A percentile compares a stretch with the other conserved stretches of the same genome.
Evolutionary conservation across 192 early-diverging fungal genomes (phyloP).

Genomic region (Backusella circina): DNA sequence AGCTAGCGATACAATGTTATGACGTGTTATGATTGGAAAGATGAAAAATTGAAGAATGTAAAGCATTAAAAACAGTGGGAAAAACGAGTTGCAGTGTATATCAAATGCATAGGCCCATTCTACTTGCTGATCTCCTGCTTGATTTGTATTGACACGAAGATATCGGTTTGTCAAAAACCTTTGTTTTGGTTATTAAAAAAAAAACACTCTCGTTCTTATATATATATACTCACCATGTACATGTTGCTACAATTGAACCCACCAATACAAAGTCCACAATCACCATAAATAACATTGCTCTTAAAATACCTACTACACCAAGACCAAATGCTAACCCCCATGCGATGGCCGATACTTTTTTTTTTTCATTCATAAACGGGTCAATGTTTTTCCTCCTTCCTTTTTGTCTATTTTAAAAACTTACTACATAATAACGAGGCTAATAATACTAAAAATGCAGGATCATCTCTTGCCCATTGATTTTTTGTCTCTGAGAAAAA

Average conservation of each 20-base stretch:
- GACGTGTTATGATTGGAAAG: constrained; percentile 73
- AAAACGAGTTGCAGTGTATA: constrained; percentile 96
- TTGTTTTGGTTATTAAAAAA: not conserved
- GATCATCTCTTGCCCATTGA: constrained; percentile 97
- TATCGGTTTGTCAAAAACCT: constrained; percentile 80
- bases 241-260: constrained; percentile 66
- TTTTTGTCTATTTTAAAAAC: constrained; percentile 4
- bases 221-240: constrained; percentile 53
- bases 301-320: constrained; percentile 63
- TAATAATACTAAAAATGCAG: constrained; percentile 85
- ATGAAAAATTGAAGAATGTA: constrained; percentile 95
- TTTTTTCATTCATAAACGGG: constrained; percentile 26
- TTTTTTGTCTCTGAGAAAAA: constrained; percentile 87
- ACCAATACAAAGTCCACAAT: constrained; percentile 78
- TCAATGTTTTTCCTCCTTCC: not conserved
- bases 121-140: constrained; percentile 81
- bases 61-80: constrained; percentile 80
- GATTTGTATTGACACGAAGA: constrained; percentile 69
- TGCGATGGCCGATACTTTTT: constrained; percentile 70
- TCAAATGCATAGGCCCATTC: constrained; percentile 98
- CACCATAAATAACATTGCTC: constrained; percentile 77
- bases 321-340: constrained; percentile 78
- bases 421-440: constrained; percentile 61
- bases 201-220: constrained; percentile 26
- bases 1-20: constrained; percentile 77